Percentiles rank a stretch among this genome's conserved stretches.
Conservation (phyloP, 805 yeast genomes). For the Candida sithepensis region DNA sequence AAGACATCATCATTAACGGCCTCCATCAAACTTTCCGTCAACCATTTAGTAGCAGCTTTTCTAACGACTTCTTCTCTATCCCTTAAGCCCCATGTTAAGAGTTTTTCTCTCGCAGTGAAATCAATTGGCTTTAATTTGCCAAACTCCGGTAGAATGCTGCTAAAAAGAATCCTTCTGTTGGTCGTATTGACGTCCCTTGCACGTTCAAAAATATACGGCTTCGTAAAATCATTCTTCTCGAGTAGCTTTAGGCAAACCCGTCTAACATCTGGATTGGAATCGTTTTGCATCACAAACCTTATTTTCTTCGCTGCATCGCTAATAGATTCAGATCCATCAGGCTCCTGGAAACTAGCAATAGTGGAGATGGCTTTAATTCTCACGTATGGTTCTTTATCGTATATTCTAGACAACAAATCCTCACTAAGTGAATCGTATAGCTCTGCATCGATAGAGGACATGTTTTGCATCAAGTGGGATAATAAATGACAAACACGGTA, state of each 20-base stretch:
- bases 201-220: constrained; percentile 64
- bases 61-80: constrained; percentile 79
- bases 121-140: constrained; percentile 55
- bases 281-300: constrained; percentile 60
- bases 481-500: constrained; percentile 75
- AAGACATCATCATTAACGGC: constrained; percentile 65
- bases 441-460: constrained; percentile 74
- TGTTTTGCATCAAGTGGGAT: constrained; percentile 64
- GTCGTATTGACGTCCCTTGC: constrained; percentile 75
- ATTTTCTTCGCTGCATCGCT: constrained; percentile 47
- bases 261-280: constrained; percentile 84
- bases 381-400: constrained; percentile 73
- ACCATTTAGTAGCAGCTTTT: constrained; percentile 66
- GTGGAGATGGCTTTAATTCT: constrained; percentile 84
- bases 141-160: constrained; percentile 63
- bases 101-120: constrained; percentile 54
- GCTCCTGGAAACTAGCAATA: constrained; percentile 69
- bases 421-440: constrained; percentile 60
- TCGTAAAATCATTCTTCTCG: constrained; percentile 48
- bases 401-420: constrained; percentile 58
- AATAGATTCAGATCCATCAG: constrained; percentile 39
- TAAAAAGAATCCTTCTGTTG: constrained; percentile 70
- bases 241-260: constrained; percentile 77
- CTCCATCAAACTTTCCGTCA: constrained; percentile 70
- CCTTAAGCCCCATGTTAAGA: constrained; percentile 79